These are phyloP conservation scores for Mucor mucedo DNA, from an alignment of 371 early-diverging fungal species.

Conservation along the genomic window DNA sequence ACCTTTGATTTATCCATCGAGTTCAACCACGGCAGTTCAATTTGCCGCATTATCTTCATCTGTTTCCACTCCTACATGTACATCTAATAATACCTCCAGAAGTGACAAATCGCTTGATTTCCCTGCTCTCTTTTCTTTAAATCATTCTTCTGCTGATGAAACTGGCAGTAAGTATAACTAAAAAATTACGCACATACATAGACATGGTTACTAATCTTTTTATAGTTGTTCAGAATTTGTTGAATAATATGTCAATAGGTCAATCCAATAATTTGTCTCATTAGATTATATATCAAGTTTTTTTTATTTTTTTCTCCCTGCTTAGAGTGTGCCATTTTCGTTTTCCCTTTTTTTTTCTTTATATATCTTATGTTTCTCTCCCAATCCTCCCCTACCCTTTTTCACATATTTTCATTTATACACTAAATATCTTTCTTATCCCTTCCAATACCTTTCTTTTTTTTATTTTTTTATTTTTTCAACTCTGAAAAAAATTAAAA, in stretches of 20 bases:
- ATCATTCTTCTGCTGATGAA: conserved; percentile 34
- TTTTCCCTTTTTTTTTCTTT: conserved; percentile 1
- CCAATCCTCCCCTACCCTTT: neutral
- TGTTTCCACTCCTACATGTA: conserved; percentile 20
- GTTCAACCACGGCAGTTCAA: conserved; percentile 19
- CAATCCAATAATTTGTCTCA: conserved; percentile 22
- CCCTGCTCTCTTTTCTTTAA: conserved; percentile 31
- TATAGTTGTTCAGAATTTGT: conserved; percentile 30
- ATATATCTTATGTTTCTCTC: conserved; percentile 1
- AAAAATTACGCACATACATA: neutral
- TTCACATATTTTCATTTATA: neutral
- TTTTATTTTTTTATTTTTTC: too few species aligned
- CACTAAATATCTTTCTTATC: neutral
- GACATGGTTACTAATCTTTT: conserved; percentile 1
- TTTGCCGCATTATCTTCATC: conserved; percentile 28
- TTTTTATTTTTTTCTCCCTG: conserved; percentile 8
- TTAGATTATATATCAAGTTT: conserved; percentile 7
- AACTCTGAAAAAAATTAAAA: neutral
- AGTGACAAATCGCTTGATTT: conserved; percentile 21
- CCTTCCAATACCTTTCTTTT: neutral
- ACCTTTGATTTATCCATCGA: conserved; percentile 35
- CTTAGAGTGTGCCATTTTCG: conserved; percentile 8
- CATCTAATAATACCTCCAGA: conserved; percentile 6
- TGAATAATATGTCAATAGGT: conserved; percentile 32
- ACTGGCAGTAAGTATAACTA: conserved; percentile 27